Conservation (phyloP, 2,329 filamentous ascomycete species). For the Fusarium devonianum region DNA sequence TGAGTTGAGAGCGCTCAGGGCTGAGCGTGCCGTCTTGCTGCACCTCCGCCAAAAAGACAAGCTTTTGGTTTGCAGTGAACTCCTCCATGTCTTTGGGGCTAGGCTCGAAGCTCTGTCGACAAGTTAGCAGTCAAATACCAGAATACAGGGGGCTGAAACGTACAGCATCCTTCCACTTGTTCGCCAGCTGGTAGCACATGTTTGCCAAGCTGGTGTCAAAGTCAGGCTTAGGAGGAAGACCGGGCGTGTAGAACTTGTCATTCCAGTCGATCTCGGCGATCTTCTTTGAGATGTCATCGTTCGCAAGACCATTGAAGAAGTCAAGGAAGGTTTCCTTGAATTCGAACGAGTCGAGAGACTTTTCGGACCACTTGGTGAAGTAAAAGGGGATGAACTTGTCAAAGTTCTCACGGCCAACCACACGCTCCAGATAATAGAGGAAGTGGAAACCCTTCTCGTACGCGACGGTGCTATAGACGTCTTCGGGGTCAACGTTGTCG, state of each 20-base stretch:
- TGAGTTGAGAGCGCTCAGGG: constrained; percentile 69
- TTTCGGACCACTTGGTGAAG: constrained; percentile 83
- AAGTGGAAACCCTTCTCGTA: constrained; percentile 98
- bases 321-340: constrained; percentile 88
- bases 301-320: constrained; percentile 76
- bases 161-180: constrained; percentile 76
- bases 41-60: constrained; percentile 87
- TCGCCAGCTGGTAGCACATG: constrained; percentile 80
- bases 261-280: constrained; percentile 87
- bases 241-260: constrained; percentile 84
- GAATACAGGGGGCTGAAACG: constrained; percentile 40
- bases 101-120: constrained; percentile 66
- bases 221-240: constrained; percentile 85
- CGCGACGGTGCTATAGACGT: constrained; percentile 89
- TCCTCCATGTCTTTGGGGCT: constrained; percentile 70
- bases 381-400: constrained; percentile 97
- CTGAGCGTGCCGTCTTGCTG: constrained; percentile 70
- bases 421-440: constrained; percentile 85
- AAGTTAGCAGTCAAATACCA: constrained; percentile 38
- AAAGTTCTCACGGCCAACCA: constrained; percentile 86
- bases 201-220: constrained; percentile 91
- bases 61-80: constrained; percentile 86
- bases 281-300: constrained; percentile 69
- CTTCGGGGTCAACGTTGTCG: constrained; percentile 91
- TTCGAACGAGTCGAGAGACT: constrained; percentile 91